phyloP scores from a whole-genome alignment of 495 filamentous ascomycete genomes.

The Astrothelium macrocarpum region DNA sequence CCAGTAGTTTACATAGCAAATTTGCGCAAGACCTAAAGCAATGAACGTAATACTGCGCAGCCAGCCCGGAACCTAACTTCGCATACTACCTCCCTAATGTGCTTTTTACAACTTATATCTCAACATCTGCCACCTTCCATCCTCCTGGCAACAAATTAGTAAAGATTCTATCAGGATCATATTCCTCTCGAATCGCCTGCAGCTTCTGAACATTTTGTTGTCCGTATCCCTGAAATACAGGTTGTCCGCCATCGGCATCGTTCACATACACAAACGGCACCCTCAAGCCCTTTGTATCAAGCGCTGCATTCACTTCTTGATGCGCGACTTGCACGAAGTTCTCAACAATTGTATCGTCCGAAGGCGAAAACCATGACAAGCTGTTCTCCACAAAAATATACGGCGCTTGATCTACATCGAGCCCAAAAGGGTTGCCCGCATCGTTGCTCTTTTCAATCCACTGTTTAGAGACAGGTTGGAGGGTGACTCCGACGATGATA shows the following conservation, averaged over 20 bases:
- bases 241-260: constrained; percentile 36
- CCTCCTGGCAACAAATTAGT: constrained; percentile 25
- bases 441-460: neutral
- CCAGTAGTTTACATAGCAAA: too few relatives aligned
- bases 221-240: constrained; percentile 41
- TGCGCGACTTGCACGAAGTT: neutral
- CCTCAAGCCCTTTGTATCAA: constrained; percentile 22
- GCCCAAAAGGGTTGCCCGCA: neutral
- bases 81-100: too few relatives aligned
- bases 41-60: too few relatives aligned
- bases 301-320: constrained; percentile 19
- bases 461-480: neutral
- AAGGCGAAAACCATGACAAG: neutral
- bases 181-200: constrained; percentile 34
- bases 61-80: too few relatives aligned
- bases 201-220: constrained; percentile 33
- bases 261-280: constrained; percentile 33
- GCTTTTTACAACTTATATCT: too few relatives aligned
- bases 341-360: neutral
- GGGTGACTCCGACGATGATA: neutral
- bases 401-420: neutral
- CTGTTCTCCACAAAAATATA: neutral
- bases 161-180: constrained; percentile 43
- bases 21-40: too few relatives aligned
- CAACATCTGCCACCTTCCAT: neutral